These are phyloP conservation scores for Golovinomyces cichoracearum DNA, from an alignment of 2,329 filamentous ascomycete genomes.

Conservation along the genomic window DNA sequence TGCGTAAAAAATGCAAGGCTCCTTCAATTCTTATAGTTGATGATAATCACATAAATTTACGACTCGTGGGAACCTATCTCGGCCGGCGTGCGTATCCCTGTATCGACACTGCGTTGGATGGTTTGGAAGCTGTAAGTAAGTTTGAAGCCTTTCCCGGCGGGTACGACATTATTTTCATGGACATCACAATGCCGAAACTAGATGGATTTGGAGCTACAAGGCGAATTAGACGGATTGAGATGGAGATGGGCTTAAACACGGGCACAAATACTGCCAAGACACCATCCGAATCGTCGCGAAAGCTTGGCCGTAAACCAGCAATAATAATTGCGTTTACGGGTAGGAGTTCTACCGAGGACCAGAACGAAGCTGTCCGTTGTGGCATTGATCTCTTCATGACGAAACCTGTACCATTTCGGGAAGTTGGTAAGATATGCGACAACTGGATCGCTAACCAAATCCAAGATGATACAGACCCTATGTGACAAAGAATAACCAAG, in stretches of 20 bases:
- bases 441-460: conserved; percentile 16
- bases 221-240: conserved; percentile 23
- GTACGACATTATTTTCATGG: conserved; percentile 22
- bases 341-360: conserved; percentile 15
- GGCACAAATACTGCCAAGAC: too few relatives aligned
- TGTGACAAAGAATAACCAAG: too few relatives aligned
- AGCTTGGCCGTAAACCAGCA: conserved; percentile 9
- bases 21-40: conserved; percentile 18
- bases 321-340: conserved; percentile 19
- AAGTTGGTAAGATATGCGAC: conserved; percentile 17
- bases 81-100: conserved; percentile 17
- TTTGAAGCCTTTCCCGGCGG: conserved; percentile 17
- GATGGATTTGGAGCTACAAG: conserved; percentile 24
- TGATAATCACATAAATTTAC: conserved; percentile 20
- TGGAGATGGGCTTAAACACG: conserved; percentile 7
- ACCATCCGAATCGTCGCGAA: neutral
- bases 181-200: conserved; percentile 29
- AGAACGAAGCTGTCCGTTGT: conserved; percentile 15
- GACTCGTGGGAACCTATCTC: conserved; percentile 16
- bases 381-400: conserved; percentile 18
- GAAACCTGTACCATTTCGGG: conserved; percentile 19
- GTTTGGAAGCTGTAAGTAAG: conserved; percentile 22
- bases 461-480: neutral
- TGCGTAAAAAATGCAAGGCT: neutral
- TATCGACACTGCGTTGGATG: conserved; percentile 21